Base-by-base conservation (phyloP, 441 rosid genomes). In the Pelargonium australe region DNA sequence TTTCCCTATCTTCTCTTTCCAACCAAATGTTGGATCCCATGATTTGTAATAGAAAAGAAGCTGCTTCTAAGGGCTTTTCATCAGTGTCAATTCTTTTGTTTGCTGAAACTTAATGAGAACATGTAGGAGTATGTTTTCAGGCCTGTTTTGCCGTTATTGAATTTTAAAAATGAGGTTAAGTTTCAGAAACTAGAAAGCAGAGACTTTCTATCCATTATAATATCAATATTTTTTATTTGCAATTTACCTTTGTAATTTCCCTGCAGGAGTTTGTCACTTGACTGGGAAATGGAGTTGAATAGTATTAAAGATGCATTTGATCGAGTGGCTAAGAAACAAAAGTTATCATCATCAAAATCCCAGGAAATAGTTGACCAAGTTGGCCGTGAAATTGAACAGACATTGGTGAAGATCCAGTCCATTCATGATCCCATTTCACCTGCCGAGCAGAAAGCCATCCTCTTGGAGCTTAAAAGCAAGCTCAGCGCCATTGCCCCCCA, bases 291-390 rank as follows among this genome's bases (percentile, higher is more conserved):
- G 91, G 88, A 86, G 75, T 69, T 84, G 71, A 84, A 79, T 77
- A 69, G 76, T 62, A 71, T 84, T 28, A 86, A 72, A 41, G 87
- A 86, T 75, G 87, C 86, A 66, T 86, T 86, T 75, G 90, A 84
- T 73, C 86, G 87, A 49, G 82, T 86, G 44, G 60, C 85, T 3
- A 86, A 76, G 77, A 86, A 83, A 77, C 91, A 84, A 74, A 86
- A 83, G 70, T 72, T 86, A 63, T 81, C 85, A 11, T 70, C 67
- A 63, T 81, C 69, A 60, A 83, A 80, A 76, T 64, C 80, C 23
- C 80, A 80, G 10, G 86, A 85, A 82, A 73, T 80, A 70, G 71
- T 81, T 40, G 82, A 79, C 25, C 73, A 71, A 68, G 60, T 86
- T 14, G 43, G 71, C 43, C 82, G 70, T 68, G 87, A 84, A 79